phyloP scores from a whole-genome alignment of 345 rosid species.

The Aquilaria yunnanensis region DNA sequence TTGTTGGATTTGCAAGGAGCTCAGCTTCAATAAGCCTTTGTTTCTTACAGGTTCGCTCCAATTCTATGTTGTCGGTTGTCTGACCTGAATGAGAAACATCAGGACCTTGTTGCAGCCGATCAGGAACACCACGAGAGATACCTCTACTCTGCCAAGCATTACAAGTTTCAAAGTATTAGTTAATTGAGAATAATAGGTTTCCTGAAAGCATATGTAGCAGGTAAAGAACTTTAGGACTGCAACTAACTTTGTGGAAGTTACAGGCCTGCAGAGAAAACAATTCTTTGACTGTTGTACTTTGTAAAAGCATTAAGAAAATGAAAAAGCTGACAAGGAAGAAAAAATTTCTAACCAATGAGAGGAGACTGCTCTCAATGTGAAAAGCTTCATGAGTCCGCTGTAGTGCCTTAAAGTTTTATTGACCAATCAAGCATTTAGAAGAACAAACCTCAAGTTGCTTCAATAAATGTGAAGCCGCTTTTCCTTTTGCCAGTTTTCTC shows the following conservation, averaged over 20 bases:
- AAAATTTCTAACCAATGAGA: constrained; percentile 4
- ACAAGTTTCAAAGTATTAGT: constrained; percentile 9
- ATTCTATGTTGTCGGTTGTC: constrained; percentile 17
- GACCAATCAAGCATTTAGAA: constrained; percentile 2
- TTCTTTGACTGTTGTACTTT: background rate
- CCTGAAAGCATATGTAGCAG: background rate
- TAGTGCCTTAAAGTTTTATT: background rate
- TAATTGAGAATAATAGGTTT: background rate
- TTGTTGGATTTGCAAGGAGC: constrained; percentile 5
- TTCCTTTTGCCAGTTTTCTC: constrained; percentile 69
- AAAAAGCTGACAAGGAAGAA: background rate
- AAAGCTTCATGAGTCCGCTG: background rate
- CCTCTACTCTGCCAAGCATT: constrained; percentile 44
- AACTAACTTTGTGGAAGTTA: background rate
- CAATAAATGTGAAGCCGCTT: constrained; percentile 72
- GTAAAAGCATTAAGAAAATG: background rate
- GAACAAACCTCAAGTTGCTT: constrained; percentile 69
- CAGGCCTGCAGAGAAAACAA: constrained; percentile 1
- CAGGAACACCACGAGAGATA: constrained; percentile 31
- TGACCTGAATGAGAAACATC: constrained; percentile 12
- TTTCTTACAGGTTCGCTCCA: constrained; percentile 18
- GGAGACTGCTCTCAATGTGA: background rate
- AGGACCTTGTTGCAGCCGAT: constrained; percentile 21
- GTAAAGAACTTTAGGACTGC: background rate
- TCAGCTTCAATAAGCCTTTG: constrained; percentile 25